Conservation (phyloP, 805 yeast genomes). For the Alloascoidea africana region DNA sequence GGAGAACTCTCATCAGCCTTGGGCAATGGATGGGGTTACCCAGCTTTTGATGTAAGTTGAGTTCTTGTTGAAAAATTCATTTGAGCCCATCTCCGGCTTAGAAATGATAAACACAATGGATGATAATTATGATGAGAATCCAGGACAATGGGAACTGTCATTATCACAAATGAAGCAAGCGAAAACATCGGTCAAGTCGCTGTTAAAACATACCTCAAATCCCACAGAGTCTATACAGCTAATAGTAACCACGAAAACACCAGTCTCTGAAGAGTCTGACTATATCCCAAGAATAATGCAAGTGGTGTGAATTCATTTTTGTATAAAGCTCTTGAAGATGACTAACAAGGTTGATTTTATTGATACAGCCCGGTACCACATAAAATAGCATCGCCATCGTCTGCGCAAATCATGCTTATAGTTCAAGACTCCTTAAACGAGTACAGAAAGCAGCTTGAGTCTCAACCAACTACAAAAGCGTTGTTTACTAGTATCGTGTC, state of each 20-base stretch:
- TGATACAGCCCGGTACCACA: constrained; percentile 1
- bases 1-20: no score
- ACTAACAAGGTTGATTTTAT: background rate
- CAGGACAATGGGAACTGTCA: no score
- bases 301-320: background rate
- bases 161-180: background rate
- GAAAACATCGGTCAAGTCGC: background rate
- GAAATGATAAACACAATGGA: no score
- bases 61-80: no score
- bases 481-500: background rate
- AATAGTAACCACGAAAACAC: background rate
- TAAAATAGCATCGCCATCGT: background rate
- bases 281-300: background rate
- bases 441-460: background rate
- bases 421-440: background rate
- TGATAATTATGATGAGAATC: no score
- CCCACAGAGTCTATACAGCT: background rate
- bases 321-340: background rate
- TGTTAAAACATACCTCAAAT: background rate
- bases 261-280: background rate
- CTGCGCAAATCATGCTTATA: background rate
- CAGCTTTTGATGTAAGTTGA: no score
- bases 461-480: background rate
- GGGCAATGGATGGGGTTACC: no score
- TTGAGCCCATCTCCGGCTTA: no score